Evolutionary conservation across 805 yeast genomes (phyloP).

Genomic region (Candida vartiovaarae): DNA sequence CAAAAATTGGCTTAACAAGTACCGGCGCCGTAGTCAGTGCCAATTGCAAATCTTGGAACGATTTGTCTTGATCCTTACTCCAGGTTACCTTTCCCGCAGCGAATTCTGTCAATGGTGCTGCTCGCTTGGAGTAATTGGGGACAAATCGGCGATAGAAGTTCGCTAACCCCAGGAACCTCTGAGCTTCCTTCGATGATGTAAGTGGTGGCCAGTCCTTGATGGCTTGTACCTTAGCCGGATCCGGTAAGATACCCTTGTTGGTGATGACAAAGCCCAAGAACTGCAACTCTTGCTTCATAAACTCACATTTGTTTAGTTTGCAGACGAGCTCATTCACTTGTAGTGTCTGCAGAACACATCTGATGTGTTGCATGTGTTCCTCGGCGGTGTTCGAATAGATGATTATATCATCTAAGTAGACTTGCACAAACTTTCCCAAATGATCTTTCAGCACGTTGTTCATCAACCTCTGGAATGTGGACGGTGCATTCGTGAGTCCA

Average conservation of each 20-base stretch:
- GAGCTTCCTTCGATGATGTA: background rate
- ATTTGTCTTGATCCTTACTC: background rate
- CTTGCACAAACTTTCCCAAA: conserved; percentile 1
- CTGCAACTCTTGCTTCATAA: background rate
- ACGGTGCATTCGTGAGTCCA: conserved; percentile 1
- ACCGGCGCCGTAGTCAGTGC: background rate
- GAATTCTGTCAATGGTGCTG: background rate
- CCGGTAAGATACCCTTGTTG: background rate
- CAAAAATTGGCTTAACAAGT: background rate
- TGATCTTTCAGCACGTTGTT: background rate
- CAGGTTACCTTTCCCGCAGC: background rate
- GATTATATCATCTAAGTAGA: background rate
- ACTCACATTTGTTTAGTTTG: background rate
- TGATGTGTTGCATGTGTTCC: background rate
- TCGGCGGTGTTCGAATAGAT: background rate
- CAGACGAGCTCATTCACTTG: background rate
- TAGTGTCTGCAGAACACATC: background rate
- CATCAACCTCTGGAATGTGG: background rate
- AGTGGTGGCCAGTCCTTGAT: background rate
- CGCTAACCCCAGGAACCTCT: background rate
- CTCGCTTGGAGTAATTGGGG: background rate
- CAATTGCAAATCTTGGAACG: background rate
- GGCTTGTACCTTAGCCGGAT: background rate
- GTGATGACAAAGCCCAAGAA: background rate
- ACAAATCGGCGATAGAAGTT: background rate